Conservation (phyloP, 2,329 filamentous ascomycete species). For the Periconia sp. region DNA sequence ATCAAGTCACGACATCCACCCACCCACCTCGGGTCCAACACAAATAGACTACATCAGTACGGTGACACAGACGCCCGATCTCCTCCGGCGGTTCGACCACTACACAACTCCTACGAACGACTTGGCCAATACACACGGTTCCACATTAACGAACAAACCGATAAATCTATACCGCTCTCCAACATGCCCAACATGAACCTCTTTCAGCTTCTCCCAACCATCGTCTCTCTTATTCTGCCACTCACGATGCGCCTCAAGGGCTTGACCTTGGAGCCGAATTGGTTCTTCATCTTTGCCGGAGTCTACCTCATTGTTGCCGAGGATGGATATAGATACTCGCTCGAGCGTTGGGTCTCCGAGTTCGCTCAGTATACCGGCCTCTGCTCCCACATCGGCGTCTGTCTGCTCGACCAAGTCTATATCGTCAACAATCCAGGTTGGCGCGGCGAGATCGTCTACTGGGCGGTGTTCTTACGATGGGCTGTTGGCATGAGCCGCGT, state of each 20-base stretch:
- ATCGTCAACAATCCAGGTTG: not conserved
- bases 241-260: not conserved
- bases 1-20: too few relatives aligned
- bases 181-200: too few relatives aligned
- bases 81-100: too few relatives aligned
- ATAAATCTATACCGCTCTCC: too few relatives aligned
- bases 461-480: constrained; percentile 1
- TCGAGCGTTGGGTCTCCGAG: constrained; percentile 1
- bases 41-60: too few relatives aligned
- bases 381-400: constrained; percentile 2
- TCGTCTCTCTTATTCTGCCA: constrained; percentile 1
- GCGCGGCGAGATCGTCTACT: constrained; percentile 1
- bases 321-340: constrained; percentile 1
- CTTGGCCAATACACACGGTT: too few relatives aligned
- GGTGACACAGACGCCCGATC: too few relatives aligned
- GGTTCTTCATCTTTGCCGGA: not conserved
- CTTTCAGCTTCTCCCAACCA: not conserved
- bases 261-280: not conserved
- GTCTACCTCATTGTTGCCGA: not conserved
- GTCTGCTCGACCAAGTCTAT: constrained; percentile 1
- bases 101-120: too few relatives aligned
- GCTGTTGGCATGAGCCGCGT: not conserved
- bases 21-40: too few relatives aligned
- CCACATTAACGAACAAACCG: too few relatives aligned
- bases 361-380: constrained; percentile 1